Evolutionary conservation across 106 monocot species (phyloP).

Genomic region (Cymbidium sinense): DNA sequence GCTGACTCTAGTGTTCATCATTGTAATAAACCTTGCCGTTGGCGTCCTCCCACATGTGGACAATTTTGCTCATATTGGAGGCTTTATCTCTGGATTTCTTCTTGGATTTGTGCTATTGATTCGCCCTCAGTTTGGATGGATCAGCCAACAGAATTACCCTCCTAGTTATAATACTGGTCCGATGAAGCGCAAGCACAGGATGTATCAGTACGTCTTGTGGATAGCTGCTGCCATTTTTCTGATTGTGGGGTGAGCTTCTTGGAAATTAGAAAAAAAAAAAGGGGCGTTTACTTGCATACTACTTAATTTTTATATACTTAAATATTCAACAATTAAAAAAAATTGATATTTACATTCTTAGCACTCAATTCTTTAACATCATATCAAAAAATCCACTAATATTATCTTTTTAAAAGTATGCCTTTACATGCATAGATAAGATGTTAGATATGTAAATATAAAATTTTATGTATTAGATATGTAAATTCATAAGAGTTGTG

Average conservation of each 20-base stretch:
- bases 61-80: slow-evolving; percentile 74
- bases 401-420: no score
- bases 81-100: slow-evolving; percentile 61
- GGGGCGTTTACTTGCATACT: no score
- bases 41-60: slow-evolving; percentile 87
- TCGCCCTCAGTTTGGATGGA: slow-evolving; percentile 57
- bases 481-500: no score
- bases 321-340: no score
- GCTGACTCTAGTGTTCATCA: slow-evolving; percentile 62
- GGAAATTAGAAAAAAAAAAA: not conserved
- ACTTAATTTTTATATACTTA: no score
- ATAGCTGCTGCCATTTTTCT: slow-evolving; percentile 27
- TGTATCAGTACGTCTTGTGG: slow-evolving; percentile 50
- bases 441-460: no score
- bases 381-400: no score
- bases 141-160: slow-evolving; percentile 34
- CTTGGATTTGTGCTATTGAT: slow-evolving; percentile 68
- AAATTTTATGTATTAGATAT: no score
- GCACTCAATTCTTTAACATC: no score
- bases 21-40: slow-evolving; percentile 71
- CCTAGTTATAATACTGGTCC: slow-evolving; percentile 21
- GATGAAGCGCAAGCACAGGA: slow-evolving; percentile 38
- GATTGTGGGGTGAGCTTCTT: slow-evolving; percentile 27
- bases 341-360: no score
- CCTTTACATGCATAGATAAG: no score